Conservation (phyloP, 2,329 filamentous ascomycete species). For the Venturia carpophila region DNA sequence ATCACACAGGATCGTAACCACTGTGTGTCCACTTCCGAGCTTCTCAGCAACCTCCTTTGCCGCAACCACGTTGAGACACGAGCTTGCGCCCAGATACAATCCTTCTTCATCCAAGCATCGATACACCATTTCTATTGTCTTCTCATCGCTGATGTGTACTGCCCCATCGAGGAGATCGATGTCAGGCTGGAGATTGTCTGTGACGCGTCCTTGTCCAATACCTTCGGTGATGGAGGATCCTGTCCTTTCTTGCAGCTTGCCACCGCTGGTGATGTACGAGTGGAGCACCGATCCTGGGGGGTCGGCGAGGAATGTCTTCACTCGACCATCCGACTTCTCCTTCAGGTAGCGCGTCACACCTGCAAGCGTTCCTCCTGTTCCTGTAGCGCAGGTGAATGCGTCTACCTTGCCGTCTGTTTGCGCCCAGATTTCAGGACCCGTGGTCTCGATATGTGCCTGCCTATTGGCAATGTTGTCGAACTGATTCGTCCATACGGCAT, state of each 20-base stretch:
- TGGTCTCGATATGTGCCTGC: constrained; percentile 91
- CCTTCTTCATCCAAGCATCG: constrained; percentile 92
- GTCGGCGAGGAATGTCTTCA: constrained; percentile 86
- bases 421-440: constrained; percentile 92
- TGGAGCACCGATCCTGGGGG: constrained; percentile 90
- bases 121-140: constrained; percentile 97
- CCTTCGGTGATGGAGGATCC: constrained; percentile 94
- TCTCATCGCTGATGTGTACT: constrained; percentile 78
- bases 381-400: constrained; percentile 91
- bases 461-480: constrained; percentile 96
- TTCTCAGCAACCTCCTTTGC: constrained; percentile 90
- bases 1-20: constrained; percentile 91
- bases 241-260: constrained; percentile 68
- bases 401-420: constrained; percentile 82
- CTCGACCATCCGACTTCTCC: constrained; percentile 65
- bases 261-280: constrained; percentile 80
- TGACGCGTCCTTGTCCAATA: constrained; percentile 92
- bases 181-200: constrained; percentile 86
- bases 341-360: constrained; percentile 86
- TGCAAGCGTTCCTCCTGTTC: constrained; percentile 85
- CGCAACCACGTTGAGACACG: constrained; percentile 87
- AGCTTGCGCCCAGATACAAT: constrained; percentile 88
- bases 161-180: constrained; percentile 78
- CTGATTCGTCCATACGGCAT: constrained; percentile 97
- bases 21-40: constrained; percentile 77